phyloP scores from a whole-genome alignment of 1,284 basidiomycete species.

The Mycosarcoma maydis region DNA sequence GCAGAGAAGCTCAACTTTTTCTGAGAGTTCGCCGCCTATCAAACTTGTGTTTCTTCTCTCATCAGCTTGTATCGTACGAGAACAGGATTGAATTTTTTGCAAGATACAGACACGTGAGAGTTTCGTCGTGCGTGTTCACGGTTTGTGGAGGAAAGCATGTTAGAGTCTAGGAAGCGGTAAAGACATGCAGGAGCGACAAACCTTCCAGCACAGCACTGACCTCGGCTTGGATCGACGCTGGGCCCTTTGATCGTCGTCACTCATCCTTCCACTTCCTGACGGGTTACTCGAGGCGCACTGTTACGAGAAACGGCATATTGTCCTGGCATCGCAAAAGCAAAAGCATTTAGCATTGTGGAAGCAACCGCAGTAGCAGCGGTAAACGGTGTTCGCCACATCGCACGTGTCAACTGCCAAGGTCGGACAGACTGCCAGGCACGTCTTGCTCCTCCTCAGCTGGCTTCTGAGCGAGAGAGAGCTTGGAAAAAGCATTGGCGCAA shows the following conservation, averaged over 20 bases:
- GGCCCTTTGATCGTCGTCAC: not conserved
- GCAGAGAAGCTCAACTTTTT: conserved; percentile 5
- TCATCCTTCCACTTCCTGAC: not conserved
- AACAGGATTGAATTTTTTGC: no score
- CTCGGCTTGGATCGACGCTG: not conserved
- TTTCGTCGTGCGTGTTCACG: no score
- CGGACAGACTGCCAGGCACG: no score
- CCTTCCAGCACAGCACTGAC: conserved; percentile 37
- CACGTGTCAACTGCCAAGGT: no score
- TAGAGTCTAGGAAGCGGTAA: conserved; percentile 3
- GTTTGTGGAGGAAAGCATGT: not conserved
- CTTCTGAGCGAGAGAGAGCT: not conserved
- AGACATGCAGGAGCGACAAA: conserved; percentile 17
- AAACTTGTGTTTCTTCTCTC: not conserved
- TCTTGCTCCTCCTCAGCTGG: conserved; percentile 3
- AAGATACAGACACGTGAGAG: no score
- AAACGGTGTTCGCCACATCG: no score
- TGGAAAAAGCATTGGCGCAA: no score
- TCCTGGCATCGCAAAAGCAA: no score
- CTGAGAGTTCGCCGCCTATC: not conserved
- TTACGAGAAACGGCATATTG: no score
- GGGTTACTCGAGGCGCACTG: no score
- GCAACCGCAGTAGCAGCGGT: no score
- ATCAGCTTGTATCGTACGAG: conserved; percentile 15
- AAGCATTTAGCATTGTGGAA: no score